These are phyloP conservation scores for Flaveria linearis DNA, from an alignment of 129 eudicot genomes.

Conservation along the genomic window DNA sequence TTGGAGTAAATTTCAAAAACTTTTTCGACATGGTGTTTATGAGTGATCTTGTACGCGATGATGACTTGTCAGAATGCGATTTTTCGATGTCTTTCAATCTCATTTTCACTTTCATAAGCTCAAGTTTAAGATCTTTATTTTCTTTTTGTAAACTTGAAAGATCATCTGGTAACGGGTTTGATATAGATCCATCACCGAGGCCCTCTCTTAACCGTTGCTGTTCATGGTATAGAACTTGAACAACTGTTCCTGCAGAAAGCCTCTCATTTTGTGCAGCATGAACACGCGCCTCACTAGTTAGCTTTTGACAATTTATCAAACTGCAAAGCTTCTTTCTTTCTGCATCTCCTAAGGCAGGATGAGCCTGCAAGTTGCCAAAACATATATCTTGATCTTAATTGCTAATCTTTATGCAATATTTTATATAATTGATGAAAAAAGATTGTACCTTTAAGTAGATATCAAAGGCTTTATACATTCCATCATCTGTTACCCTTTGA, in stretches of 20 bases:
- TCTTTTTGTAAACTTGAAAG: conserved; percentile 51
- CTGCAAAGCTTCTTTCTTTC: conserved; percentile 84
- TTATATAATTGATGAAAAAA: conserved; percentile 6
- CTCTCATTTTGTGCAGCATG: conserved; percentile 89
- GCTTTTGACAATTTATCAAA: conserved; percentile 83
- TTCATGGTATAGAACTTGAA: conserved; percentile 89
- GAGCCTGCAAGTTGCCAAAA: conserved; percentile 58
- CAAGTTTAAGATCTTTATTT: conserved; percentile 79
- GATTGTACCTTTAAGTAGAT: conserved; percentile 74
- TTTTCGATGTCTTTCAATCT: conserved; percentile 54
- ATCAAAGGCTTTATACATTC: conserved; percentile 85
- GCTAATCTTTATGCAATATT: conserved; percentile 5
- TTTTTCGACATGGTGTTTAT: conserved; percentile 66
- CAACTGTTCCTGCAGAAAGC: conserved; percentile 72
- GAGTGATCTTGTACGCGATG: conserved; percentile 61
- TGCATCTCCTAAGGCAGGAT: conserved; percentile 63
- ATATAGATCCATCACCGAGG: conserved; percentile 37
- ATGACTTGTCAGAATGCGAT: conserved; percentile 43
- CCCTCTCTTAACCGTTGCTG: conserved; percentile 69
- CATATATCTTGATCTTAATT: neutral
- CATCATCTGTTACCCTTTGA: conserved; percentile 73
- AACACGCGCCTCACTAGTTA: conserved; percentile 74
- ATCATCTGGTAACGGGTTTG: conserved; percentile 39
- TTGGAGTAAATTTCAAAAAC: conserved; percentile 50
- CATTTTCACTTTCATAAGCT: conserved; percentile 70